These are phyloP conservation scores for Hypocreales sp. DNA, from an alignment of 2,329 filamentous ascomycete genomes.

Conservation along the genomic window DNA sequence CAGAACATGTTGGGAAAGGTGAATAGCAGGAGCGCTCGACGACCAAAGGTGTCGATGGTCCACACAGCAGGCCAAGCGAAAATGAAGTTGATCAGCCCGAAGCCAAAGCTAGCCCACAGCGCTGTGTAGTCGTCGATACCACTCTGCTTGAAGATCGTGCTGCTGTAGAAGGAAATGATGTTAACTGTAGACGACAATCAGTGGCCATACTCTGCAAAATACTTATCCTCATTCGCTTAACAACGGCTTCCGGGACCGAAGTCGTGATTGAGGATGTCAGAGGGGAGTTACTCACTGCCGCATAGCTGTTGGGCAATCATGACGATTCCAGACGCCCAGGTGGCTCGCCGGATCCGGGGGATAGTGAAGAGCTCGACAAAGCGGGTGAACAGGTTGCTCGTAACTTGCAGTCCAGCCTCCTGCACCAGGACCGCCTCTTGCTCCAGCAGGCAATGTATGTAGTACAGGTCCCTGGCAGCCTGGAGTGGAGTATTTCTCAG, in stretches of 20 bases:
- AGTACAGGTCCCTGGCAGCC: slow-evolving; percentile 47
- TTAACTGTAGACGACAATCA: slow-evolving; percentile 16
- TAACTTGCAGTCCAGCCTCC: slow-evolving; percentile 15
- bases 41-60: slow-evolving; percentile 13
- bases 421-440: slow-evolving; percentile 13
- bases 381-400: slow-evolving; percentile 30
- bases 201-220: too few species aligned
- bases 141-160: slow-evolving; percentile 27
- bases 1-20: slow-evolving; percentile 20
- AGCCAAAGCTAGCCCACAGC: slow-evolving; percentile 16
- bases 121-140: slow-evolving; percentile 16
- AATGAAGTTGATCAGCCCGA: slow-evolving; percentile 11
- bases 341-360: slow-evolving; percentile 42
- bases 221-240: too few species aligned
- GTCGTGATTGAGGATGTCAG: slow-evolving; percentile 6
- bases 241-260: too few species aligned
- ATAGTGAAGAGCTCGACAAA: slow-evolving; percentile 42
- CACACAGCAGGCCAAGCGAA: slow-evolving; percentile 16
- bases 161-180: slow-evolving; percentile 33
- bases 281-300: slow-evolving; percentile 17
- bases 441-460: slow-evolving; percentile 25
- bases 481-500: slow-evolving; percentile 44
- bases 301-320: slow-evolving; percentile 54
- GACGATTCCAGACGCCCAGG: slow-evolving; percentile 49
- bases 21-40: slow-evolving; percentile 9